Conservation (phyloP, 179 eudicot genomes). For the Gypsophila paniculata region DNA sequence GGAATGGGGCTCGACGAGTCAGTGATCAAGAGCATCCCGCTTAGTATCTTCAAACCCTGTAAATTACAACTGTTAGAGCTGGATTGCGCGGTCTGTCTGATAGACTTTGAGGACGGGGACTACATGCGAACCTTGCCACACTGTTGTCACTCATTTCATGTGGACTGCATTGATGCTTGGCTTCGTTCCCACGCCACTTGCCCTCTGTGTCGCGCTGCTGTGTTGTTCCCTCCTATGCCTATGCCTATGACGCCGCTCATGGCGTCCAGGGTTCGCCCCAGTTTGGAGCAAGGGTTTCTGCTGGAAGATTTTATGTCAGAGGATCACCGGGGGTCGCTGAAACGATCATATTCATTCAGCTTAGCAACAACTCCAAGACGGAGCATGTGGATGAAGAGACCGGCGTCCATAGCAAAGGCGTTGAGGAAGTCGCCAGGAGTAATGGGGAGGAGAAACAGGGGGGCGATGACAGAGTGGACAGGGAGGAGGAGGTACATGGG, state of each 20-base stretch:
- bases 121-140: constrained; percentile 75
- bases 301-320: constrained; percentile 37
- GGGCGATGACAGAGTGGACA: constrained; percentile 59
- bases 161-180: constrained; percentile 91
- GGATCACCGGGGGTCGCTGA: constrained; percentile 42
- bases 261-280: constrained; percentile 75
- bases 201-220: constrained; percentile 76
- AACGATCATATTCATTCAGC: constrained; percentile 85
- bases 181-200: constrained; percentile 75
- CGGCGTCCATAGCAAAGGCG: constrained; percentile 46
- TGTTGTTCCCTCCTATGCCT: constrained; percentile 27
- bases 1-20: constrained; percentile 85
- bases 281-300: constrained; percentile 55
- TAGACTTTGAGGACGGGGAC: constrained; percentile 76
- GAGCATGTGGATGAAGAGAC: constrained; percentile 51
- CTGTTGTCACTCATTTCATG: constrained; percentile 76
- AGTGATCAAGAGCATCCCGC: constrained; percentile 70
- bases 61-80: constrained; percentile 23
- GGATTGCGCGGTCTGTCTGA: constrained; percentile 80
- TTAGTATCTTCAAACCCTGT: constrained; percentile 43
- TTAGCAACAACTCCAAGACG: constrained; percentile 78
- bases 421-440: constrained; percentile 70
- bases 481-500: constrained; percentile 41
- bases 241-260: constrained; percentile 59
- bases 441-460: constrained; percentile 43